Evolutionary conservation across 148 eudicot genomes (phyloP), one percentile per base, ranked within the genome.

Genomic region (Chenopodium suecicum): DNA sequence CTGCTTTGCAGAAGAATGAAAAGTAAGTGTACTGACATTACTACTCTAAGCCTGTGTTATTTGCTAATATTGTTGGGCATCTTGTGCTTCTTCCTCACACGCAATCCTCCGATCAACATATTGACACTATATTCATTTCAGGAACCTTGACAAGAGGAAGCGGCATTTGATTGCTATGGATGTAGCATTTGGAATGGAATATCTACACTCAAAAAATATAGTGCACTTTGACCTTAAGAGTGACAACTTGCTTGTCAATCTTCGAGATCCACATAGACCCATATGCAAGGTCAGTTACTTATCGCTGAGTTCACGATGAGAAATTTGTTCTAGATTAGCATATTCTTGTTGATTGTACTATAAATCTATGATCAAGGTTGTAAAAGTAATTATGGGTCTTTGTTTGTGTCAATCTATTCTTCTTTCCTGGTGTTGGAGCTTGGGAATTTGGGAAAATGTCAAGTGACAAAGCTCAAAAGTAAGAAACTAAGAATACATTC

Each of bases 171-270:
- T 95, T 89, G 96, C 93, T 77, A 93, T 95, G 97, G 98, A 95
- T 82, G 96, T 90, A 63, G 98, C 98, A 69, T 95, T 95, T 83
- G 98, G 98, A 77, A 95, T 95, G 98, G 98, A 95, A 84, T 95
- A 95, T 85, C 85, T 95, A 83, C 98, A 95, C 78, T 95, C 94
- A 62, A 95, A 87, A 86, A 95, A 93, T 80, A 95, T 95, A 77
- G 98, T 95, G n/a, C 98, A 95, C 82, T 95, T 95, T 64, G 98
- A 95, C 84, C 84, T 95, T 80, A 95, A 95, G 88, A 95, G 98
- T 86, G 98, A 95, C 86, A 95, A 95, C 84, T 87, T 95, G 79
- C 94, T 95, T 81, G 98, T 95, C 72, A 95, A 95, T 86, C 98
- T 95, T 74, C 96, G 98, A 76, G 98, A 95, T 89, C 94, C 97